Evolutionary conservation across 176 grass and related monocot species (phyloP).

Genomic region (Raddia distichophylla): DNA sequence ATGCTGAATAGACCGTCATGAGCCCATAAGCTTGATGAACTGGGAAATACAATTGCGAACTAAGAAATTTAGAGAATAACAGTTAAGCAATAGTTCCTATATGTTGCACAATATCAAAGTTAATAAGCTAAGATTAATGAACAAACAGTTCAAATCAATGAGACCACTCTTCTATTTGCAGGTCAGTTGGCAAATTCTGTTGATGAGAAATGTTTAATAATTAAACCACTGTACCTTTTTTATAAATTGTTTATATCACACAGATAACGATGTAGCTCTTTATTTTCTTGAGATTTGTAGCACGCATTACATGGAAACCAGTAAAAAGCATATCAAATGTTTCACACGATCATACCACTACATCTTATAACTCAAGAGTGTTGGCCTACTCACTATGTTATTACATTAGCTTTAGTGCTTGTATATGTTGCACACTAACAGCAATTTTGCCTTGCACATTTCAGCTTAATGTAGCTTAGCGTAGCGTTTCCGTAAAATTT

Average conservation of each 20-base stretch:
- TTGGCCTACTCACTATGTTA: no score
- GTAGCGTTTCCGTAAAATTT: no score
- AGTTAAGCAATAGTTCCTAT: neutral
- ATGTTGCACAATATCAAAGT: neutral
- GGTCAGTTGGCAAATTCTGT: neutral
- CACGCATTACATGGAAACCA: neutral
- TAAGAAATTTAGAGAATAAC: neutral
- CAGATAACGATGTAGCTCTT: neutral
- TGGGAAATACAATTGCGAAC: neutral
- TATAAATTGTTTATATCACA: neutral
- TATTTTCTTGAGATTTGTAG: neutral
- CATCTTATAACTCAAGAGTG: no score
- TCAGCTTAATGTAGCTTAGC: no score
- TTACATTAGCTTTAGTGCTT: no score
- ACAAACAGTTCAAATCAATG: neutral
- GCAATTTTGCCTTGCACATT: no score
- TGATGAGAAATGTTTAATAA: neutral
- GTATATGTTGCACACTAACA: no score
- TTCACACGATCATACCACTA: no score
- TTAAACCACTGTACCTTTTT: neutral
- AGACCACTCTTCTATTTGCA: neutral
- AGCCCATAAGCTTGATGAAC: slow-evolving; percentile 16
- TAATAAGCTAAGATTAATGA: neutral
- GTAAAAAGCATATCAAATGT: no score
- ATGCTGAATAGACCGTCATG: slow-evolving; percentile 1